Evolutionary conservation across 75 land plant genomes (phyloP), one percentile per base, ranked within the genome.

Genomic region (Sequoiadendron giganteum): DNA sequence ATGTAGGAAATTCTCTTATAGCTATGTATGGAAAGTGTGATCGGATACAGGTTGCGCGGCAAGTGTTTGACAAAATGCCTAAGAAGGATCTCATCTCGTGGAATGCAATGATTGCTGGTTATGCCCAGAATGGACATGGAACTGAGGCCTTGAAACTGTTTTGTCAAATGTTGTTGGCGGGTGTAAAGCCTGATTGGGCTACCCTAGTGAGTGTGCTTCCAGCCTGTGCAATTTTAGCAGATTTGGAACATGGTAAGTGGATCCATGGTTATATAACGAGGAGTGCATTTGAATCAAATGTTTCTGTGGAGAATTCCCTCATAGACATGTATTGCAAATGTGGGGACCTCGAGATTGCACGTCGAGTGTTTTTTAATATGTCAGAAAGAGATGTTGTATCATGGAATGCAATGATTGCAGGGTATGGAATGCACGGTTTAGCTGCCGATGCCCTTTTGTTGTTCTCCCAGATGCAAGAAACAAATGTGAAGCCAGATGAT

Each of bases 71-170:
- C 84, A 21, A 87, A 86, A 83, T 90, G 34, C 42, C 89, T 88
- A 49, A 84, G 48, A 30, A 87, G 83, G 36, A 84, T 32, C 15
- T 48, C 39, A 32, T 87, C 49, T 36, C 86, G 87, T 87, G 79
- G 38, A 89, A 91, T 18, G 85, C 93, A 3, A 90, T 93, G 45
- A 68, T 93, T 32, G 87, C 88, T 58, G 89, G 91, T 90, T 93
- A 93, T 87, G 73, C 90, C 28, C 88, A 90, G 47, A 92, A 88
- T 56, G 78, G 88, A 32, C n/a, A 56, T 30, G 42, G 89, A 3
- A 28, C 85, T 75, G 87, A 89, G 61, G 89, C 93, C 48, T 16
- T n/a, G 75, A 70, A 84, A 13, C 10, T 92, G 18, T 93, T 90
- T 79, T 34, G 7, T 7, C 47, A 79, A 79, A 79, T 79, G 82